Base-by-base conservation (phyloP, 768 basidiomycete species). In the Tylopilus cervinicoccineus region DNA sequence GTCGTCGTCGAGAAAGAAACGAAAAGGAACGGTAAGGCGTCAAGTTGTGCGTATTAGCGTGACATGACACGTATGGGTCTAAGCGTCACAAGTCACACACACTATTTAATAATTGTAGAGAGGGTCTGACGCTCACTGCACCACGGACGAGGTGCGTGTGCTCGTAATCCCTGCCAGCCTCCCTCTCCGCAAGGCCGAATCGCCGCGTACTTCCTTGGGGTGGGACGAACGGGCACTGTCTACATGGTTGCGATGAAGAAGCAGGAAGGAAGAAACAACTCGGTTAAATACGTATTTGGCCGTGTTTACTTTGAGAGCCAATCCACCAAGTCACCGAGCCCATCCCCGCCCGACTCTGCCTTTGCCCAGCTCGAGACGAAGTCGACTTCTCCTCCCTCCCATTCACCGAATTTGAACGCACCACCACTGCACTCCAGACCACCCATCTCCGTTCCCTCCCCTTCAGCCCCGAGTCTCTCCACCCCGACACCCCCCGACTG, bases 381-480 rank as follows among this genome's bases (percentile, higher is more conserved):
- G 2, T 71, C 61, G 17, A 90, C 70, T n/a, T 88, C 83, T 8
- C 90, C 89, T 3, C 88, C 90, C 56, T 91, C 89, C 89, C 89
- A 93, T 36, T 84, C 81, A 4, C 74, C 75, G 58, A 92, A 92
- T 55, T 72, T 82, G 72, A 93, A 93, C 17, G 69, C 53, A 0
- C 75, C 76, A 13, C 77, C 78, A 45, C 68, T 75, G 59, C 85
- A 87, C 41, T 91, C 88, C 46, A 93, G 65, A 0, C 89, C 88
- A 29, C 85, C 87, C 67, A 86, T 68, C 43, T 87, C 86, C 4
- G 78, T 70, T 27, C 71, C 66, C 52, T 79, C 78, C 7, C 79
- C 85, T 47, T 88, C 86, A 10, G 72, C 83, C 2, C 88, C 89
- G 3, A 92, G 67, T 31, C 82, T 80, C 62, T 90, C 90, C 7